Conservation (phyloP, 441 rosid genomes). For the Cnidoscolus chayamansa region DNA sequence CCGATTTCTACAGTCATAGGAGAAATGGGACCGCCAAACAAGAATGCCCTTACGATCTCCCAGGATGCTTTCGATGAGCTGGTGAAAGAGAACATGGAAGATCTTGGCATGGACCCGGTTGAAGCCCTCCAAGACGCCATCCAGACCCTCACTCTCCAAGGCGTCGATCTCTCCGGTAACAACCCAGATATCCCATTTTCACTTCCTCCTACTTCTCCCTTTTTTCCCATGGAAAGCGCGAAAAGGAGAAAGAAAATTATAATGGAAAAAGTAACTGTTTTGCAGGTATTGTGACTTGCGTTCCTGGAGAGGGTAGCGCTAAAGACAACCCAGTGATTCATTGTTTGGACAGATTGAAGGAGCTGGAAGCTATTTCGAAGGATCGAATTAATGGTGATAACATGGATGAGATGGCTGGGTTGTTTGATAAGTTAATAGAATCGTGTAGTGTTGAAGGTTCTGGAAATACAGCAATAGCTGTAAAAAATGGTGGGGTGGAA, state of each 20-base stretch:
- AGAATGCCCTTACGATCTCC: slow-evolving; percentile 57
- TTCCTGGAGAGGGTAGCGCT: slow-evolving; percentile 63
- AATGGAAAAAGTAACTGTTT: not conserved
- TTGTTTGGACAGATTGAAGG: slow-evolving; percentile 57
- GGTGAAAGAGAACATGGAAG: slow-evolving; percentile 81
- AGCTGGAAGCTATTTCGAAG: slow-evolving; percentile 26
- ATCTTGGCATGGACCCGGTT: slow-evolving; percentile 80
- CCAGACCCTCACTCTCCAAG: slow-evolving; percentile 76
- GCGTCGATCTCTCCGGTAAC: slow-evolving; percentile 92
- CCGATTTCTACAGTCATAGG: not conserved
- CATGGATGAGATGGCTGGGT: slow-evolving; percentile 44
- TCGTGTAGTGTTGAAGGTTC: slow-evolving; percentile 42
- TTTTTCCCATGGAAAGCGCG: not conserved
- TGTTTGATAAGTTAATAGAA: slow-evolving; percentile 43
- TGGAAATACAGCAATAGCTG: slow-evolving; percentile 61
- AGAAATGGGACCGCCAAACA: slow-evolving; percentile 31
- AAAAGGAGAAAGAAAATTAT: not conserved
- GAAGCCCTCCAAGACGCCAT: slow-evolving; percentile 94
- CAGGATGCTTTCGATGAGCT: slow-evolving; percentile 88
- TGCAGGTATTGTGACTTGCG: slow-evolving; percentile 67
- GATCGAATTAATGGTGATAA: slow-evolving; percentile 30
- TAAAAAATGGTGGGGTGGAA: slow-evolving; percentile 66
- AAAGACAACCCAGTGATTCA: slow-evolving; percentile 60
- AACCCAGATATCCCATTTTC: not conserved
- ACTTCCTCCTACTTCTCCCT: not conserved